Base-by-base conservation (phyloP, 495 filamentous ascomycete genomes). In the Aspergillus sparsus region DNA sequence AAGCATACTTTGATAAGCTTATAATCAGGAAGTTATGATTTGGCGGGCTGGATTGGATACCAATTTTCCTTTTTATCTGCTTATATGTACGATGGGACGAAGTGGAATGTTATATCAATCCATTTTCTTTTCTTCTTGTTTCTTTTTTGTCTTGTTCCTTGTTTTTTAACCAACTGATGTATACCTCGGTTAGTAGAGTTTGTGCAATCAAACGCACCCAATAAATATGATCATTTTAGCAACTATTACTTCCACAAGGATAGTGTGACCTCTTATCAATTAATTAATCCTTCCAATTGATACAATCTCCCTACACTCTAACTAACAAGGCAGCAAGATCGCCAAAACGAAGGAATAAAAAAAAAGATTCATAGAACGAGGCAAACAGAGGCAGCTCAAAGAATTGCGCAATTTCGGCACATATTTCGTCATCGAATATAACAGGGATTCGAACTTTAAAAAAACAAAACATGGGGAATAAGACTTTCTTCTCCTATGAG, bases 161-260 rank as follows among this genome's bases (percentile, higher is more conserved):
- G 21, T 44, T 11, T 58, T 35, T 32, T 37, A 37, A 35, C 36
- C 7, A 44, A 37, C 58, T 54, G 42, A 49, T 54, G 54, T 49
- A 60, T 60, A 60, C 58, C 49, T 54, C 50, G 50, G 51, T 27
- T 54, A 54, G 39, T 49, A 60, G 53, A 60, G 15, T 57, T 11
- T 37, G 53, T 31, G 8, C 33, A 54, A 49, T 32, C 15, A 4
- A 34, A 51, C 21, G 21, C 21, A 32, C 49, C 46, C 47, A 34
- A 35, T 41, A 50, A 36, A 59, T 33, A n/a, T 33, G 16, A 9
- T 18, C 16, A 18, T 16, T 18, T 16, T n/a, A 11, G 2, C 6
- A n/a, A 41, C 21, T 47, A 6, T 18, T 16, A 18, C 9, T 18
- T 16, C 7, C 37, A 5, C 6, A n/a, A 9, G 37, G n/a, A 41